Percentiles rank a stretch among this genome's conserved stretches.
Evolutionary conservation across 2,329 filamentous ascomycete species (phyloP).

Genomic region (Emmonsiellopsis sp.): DNA sequence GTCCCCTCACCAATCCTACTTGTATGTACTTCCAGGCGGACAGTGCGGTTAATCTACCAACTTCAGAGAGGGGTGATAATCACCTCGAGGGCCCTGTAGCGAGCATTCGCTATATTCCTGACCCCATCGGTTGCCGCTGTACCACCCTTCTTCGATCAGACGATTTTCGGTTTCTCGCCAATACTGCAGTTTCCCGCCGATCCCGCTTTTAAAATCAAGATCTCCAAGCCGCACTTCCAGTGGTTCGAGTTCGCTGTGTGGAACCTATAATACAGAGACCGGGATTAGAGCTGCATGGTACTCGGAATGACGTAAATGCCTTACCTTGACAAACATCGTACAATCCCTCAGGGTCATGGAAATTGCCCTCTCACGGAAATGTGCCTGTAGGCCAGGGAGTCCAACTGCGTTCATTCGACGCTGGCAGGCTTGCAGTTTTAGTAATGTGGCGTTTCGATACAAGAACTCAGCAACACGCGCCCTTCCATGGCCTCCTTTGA

Average conservation of each 20-base stretch:
- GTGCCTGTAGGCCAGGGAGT: slow-evolving; percentile 25
- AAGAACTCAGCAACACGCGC: slow-evolving; percentile 25
- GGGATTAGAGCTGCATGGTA: neutral
- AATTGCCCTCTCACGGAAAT: slow-evolving; percentile 46
- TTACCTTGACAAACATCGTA: slow-evolving; percentile 60
- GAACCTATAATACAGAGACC: slow-evolving; percentile 19
- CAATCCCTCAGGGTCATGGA: slow-evolving; percentile 79
- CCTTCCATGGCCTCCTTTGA: slow-evolving; percentile 25
- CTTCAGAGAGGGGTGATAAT: neutral
- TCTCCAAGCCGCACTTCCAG: slow-evolving; percentile 56
- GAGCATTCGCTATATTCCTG: slow-evolving; percentile 24
- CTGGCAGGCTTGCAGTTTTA: slow-evolving; percentile 27
- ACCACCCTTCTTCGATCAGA: slow-evolving; percentile 61
- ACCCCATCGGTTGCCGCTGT: slow-evolving; percentile 37
- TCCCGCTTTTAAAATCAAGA: slow-evolving; percentile 64
- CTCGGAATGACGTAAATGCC: slow-evolving; percentile 5
- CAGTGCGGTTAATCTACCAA: too few species aligned
- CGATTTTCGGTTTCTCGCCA: slow-evolving; percentile 58
- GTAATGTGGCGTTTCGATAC: slow-evolving; percentile 25
- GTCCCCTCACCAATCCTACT: too few species aligned
- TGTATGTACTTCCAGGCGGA: too few species aligned
- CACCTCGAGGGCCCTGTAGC: slow-evolving; percentile 15
- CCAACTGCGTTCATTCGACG: slow-evolving; percentile 26
- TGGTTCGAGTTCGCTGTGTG: slow-evolving; percentile 21
- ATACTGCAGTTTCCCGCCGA: slow-evolving; percentile 54